A percentile compares a stretch with the other conserved stretches of the same genome.
Evolutionary conservation across 371 early-diverging fungal genomes (phyloP).

Genomic region (Mortierella polycephala): DNA sequence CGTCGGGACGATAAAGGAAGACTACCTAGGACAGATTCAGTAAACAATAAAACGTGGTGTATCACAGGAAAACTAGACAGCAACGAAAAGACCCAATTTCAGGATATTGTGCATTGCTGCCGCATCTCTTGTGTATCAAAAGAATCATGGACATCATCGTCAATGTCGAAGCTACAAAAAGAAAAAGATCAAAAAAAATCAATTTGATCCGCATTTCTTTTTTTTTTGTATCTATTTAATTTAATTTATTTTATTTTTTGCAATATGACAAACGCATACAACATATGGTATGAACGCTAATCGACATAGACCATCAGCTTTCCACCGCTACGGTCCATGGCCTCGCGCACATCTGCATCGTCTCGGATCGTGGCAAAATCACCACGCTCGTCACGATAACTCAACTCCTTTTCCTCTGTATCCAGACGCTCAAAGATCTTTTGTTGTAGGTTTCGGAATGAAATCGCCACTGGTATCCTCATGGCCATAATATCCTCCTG

Average conservation of each 20-base stretch:
- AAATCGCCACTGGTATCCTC: slow-evolving; percentile 69
- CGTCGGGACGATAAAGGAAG: slow-evolving; percentile 96
- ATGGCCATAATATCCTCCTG: slow-evolving; percentile 81
- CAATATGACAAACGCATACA: too few relatives aligned
- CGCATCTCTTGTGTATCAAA: too few relatives aligned
- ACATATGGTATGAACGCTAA: background rate
- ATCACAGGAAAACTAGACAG: background rate
- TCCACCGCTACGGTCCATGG: slow-evolving; percentile 46
- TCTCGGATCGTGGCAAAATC: slow-evolving; percentile 33
- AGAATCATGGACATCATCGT: too few relatives aligned
- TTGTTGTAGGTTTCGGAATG: slow-evolving; percentile 63
- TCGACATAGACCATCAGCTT: slow-evolving; percentile 53
- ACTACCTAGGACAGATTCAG: slow-evolving; percentile 81
- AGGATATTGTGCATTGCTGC: too few relatives aligned
- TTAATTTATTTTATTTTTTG: too few relatives aligned
- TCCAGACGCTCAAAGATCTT: slow-evolving; percentile 69
- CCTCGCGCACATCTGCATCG: slow-evolving; percentile 40
- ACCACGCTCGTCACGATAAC: slow-evolving; percentile 45
- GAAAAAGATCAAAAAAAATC: too few relatives aligned
- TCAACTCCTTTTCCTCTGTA: slow-evolving; percentile 17
- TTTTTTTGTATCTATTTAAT: too few relatives aligned
- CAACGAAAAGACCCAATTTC: too few relatives aligned
- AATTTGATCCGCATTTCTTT: too few relatives aligned
- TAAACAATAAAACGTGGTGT: slow-evolving; percentile 12
- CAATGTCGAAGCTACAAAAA: too few relatives aligned